Evolutionary conservation across 768 basidiomycete genomes (phyloP).

Genomic region (Hysterangium stoloniferum): DNA sequence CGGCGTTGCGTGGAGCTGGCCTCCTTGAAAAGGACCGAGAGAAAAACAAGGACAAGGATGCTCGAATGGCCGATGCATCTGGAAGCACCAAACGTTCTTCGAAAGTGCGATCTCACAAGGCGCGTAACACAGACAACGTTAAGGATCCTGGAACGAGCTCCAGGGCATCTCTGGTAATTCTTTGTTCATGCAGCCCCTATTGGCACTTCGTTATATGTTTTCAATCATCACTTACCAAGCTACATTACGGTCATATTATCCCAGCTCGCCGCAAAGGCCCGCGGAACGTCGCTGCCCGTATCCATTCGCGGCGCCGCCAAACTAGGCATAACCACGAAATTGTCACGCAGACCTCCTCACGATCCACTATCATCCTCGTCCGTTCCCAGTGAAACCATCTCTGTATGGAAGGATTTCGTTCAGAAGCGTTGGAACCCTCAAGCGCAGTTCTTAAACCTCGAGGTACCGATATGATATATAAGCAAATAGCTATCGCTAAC

Average conservation of each 20-base stretch:
- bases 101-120: conserved; percentile 8
- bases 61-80: conserved; percentile 7
- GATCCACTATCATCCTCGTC: not conserved
- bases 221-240: not conserved
- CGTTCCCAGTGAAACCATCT: conserved; percentile 34
- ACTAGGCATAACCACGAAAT: not conserved
- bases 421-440: conserved; percentile 65
- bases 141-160: conserved; percentile 11
- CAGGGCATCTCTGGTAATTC: conserved; percentile 11
- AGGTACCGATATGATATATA: conserved; percentile 42
- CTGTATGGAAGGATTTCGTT: conserved; percentile 73
- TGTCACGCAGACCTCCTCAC: conserved; percentile 2
- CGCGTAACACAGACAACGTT: not conserved
- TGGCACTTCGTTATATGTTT: not conserved
- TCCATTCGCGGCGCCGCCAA: conserved; percentile 9
- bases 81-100: conserved; percentile 8
- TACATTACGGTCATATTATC: not conserved
- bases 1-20: conserved; percentile 5
- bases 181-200: not conserved
- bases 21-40: conserved; percentile 9
- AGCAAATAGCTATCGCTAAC: not conserved
- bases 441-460: conserved; percentile 67
- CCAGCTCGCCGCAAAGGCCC: conserved; percentile 7
- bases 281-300: not conserved
- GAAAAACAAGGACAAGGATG: conserved; percentile 6